Conservation (phyloP, 2,329 filamentous ascomycete species). For the Pyricularia sp. region DNA sequence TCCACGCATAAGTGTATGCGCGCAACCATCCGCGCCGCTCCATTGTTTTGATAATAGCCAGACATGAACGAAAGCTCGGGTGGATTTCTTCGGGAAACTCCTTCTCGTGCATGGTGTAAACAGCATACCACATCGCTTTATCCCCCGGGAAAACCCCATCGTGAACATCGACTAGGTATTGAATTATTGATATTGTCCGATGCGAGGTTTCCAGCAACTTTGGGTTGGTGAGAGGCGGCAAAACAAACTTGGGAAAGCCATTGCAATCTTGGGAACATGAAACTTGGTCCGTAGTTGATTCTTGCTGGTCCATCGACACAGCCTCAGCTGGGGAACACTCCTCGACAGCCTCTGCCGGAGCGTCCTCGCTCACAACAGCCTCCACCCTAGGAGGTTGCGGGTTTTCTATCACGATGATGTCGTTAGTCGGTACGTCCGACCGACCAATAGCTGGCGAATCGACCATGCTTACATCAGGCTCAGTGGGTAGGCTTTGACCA, state of each 20-base stretch:
- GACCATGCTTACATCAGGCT: constrained; percentile 3
- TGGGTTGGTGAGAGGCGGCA: background rate
- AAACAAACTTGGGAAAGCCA: background rate
- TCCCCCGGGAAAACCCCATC: constrained; percentile 38
- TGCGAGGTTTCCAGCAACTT: constrained; percentile 8
- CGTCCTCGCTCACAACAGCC: background rate
- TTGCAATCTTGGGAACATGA: background rate
- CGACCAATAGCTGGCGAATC: constrained; percentile 1
- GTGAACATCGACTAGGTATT: constrained; percentile 26
- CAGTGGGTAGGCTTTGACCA: background rate
- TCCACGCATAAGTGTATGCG: constrained; percentile 32
- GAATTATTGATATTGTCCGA: constrained; percentile 25
- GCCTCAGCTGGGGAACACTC: background rate
- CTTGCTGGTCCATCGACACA: background rate
- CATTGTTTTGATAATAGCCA: constrained; percentile 24
- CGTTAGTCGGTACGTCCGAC: constrained; percentile 3
- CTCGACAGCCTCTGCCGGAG: background rate
- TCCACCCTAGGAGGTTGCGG: background rate
- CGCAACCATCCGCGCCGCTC: constrained; percentile 20
- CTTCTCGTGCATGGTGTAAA: constrained; percentile 31
- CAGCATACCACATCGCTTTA: constrained; percentile 33
- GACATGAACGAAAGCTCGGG: constrained; percentile 26
- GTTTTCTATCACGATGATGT: background rate
- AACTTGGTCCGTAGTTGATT: background rate
- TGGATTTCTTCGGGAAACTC: constrained; percentile 24